A percentile compares a stretch with the other conserved stretches of the same genome.
These are phyloP conservation scores for Aurinia saxatilis DNA, from an alignment of 345 rosid genomes.

Conservation along the genomic window DNA sequence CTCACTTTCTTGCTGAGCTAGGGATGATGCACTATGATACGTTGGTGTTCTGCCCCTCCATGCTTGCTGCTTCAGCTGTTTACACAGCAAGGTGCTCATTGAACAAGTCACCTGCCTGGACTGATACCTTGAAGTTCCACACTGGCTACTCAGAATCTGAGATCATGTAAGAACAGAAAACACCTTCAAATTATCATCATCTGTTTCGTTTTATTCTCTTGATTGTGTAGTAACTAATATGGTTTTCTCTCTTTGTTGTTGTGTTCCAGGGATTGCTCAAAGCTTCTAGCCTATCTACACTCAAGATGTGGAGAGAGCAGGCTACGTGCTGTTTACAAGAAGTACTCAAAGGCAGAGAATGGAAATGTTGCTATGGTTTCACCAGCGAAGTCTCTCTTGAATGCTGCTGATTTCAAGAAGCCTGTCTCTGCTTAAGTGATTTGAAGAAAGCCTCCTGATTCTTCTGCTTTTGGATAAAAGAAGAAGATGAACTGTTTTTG, in stretches of 20 bases:
- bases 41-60: slow-evolving; percentile 41
- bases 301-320: slow-evolving; percentile 52
- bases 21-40: slow-evolving; percentile 65
- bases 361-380: slow-evolving; percentile 54
- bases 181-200: neutral
- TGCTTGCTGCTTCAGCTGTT: slow-evolving; percentile 86
- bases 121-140: slow-evolving; percentile 56
- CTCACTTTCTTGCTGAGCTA: slow-evolving; percentile 61
- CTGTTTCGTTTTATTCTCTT: neutral
- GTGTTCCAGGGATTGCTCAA: slow-evolving; percentile 56
- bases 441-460: neutral
- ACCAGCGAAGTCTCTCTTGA: slow-evolving; percentile 43
- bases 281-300: slow-evolving; percentile 47
- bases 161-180: slow-evolving; percentile 36
- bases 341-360: slow-evolving; percentile 48
- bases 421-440: slow-evolving; percentile 15
- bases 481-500: neutral
- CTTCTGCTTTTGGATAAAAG: neutral
- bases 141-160: slow-evolving; percentile 62
- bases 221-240: neutral
- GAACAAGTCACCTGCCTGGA: slow-evolving; percentile 62
- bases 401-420: slow-evolving; percentile 18
- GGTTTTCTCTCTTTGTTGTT: neutral
- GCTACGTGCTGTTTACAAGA: slow-evolving; percentile 55
- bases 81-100: slow-evolving; percentile 82